These are phyloP conservation scores for Actinomortierella wolfii DNA, from an alignment of 371 early-diverging fungal genomes.

Conservation along the genomic window DNA sequence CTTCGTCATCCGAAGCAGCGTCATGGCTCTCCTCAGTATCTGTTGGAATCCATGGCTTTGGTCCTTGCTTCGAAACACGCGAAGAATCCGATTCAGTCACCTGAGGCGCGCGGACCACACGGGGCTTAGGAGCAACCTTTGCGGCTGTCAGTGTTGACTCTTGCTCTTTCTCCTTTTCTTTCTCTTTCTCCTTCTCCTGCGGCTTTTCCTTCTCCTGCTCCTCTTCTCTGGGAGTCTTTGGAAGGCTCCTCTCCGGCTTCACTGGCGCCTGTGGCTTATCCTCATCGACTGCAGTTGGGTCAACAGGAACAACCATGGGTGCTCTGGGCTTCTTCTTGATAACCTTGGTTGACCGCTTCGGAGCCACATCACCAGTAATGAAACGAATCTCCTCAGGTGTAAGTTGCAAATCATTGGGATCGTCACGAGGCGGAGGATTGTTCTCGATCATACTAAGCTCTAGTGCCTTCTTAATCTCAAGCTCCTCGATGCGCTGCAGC, in stretches of 20 bases:
- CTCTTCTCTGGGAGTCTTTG: conserved; percentile 1
- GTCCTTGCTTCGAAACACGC: conserved; percentile 36
- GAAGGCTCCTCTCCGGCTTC: conserved; percentile 8
- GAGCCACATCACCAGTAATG: conserved; percentile 36
- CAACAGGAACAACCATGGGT: conserved; percentile 12
- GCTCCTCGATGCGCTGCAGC: conserved; percentile 24
- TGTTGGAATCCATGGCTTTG: conserved; percentile 39
- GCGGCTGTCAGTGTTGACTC: conserved; percentile 16
- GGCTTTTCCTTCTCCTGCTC: conserved; percentile 32
- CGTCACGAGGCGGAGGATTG: conserved; percentile 2
- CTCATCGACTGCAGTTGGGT: conserved; percentile 3
- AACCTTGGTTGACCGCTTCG: conserved; percentile 40
- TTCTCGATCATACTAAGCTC: conserved; percentile 32
- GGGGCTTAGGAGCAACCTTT: conserved; percentile 12
- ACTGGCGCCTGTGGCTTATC: conserved; percentile 8
- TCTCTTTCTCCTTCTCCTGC: conserved; percentile 13
- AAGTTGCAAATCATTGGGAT: conserved; percentile 16
- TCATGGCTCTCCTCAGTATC: conserved; percentile 3
- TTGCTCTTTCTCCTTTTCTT: background rate
- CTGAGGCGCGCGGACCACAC: conserved; percentile 42
- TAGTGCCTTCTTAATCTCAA: conserved; percentile 35
- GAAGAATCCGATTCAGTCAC: conserved; percentile 13
- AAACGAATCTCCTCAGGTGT: conserved; percentile 42
- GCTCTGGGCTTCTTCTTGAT: conserved; percentile 32
- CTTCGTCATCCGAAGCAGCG: conserved; percentile 1